Evolutionary conservation across 331 rosid genomes (phyloP).

Genomic region (Spiraea crenata): DNA sequence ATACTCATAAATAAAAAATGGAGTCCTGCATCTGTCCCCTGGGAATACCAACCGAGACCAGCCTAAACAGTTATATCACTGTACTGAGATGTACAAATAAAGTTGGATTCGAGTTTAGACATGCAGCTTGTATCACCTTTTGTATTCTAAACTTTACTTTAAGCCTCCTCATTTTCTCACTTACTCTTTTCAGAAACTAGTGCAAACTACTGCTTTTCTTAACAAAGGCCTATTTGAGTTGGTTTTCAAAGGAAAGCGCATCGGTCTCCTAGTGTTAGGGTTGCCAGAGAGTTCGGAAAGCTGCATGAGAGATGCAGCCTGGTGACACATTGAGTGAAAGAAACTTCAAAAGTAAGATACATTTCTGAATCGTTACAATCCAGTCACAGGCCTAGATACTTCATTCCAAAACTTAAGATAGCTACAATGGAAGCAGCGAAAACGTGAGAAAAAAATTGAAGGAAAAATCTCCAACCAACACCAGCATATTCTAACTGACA

Average conservation of each 20-base stretch:
- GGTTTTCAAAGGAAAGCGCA: background rate
- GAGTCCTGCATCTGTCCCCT: background rate
- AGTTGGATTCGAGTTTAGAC: background rate
- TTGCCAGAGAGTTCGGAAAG: background rate
- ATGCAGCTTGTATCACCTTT: background rate
- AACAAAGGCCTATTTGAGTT: background rate
- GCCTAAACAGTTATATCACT: background rate
- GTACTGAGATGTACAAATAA: background rate
- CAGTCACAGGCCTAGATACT: background rate
- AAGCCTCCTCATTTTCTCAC: background rate
- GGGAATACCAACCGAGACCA: background rate
- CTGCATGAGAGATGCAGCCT: background rate
- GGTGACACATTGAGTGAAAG: background rate
- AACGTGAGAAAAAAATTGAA: background rate
- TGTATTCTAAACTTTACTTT: background rate
- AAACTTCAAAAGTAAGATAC: background rate
- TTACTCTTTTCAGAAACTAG: background rate
- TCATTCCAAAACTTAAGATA: background rate
- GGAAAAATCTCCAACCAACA: slow-evolving; percentile 2
- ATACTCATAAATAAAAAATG: background rate
- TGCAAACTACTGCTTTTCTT: background rate
- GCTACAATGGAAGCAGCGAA: background rate
- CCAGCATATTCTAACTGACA: slow-evolving; percentile 16
- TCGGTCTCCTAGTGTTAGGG: background rate
- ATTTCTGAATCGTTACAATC: background rate